Base-by-base conservation (phyloP, 768 basidiomycete species). In the Tylopilus rubrobrunneus region DNA sequence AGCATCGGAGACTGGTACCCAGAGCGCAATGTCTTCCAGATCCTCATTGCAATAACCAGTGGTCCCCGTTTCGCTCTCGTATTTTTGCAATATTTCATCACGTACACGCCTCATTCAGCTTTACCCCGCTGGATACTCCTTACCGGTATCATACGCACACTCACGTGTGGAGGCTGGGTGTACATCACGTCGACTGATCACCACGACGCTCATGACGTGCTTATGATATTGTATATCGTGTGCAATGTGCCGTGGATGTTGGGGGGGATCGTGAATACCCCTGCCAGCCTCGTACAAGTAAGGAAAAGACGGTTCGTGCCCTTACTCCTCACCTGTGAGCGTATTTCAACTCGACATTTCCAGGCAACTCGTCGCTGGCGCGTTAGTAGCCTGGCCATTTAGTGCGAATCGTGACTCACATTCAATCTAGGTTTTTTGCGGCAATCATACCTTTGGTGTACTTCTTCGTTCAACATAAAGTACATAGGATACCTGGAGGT, bases 1-100 rank as follows among this genome's bases (percentile, higher is more conserved):
- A 93, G 90, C 7, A 89, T 94, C 50, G 92, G 93, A 3, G 92
- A 96, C 73, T 92, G 89, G 86, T 90, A 86, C 57, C 91, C 90
- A 34, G 89, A 94, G 59, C 77, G 89, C 40, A 90, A 84, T 56
- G 67, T 91, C 39, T 95, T 93, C 62, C 93, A 96, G 58, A 81
- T 94, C 34, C 74, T 94, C 44, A 94, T 96, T 59, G 93, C 92
- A 17, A 66, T 94, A 28, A 90, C 89, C 31, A 84, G 91, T 46
- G 89, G 87, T n/a, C 90, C 89, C 0, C 84, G 92, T 4, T 84
- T 92, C 52, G 78, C 77, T 15, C 76, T 90, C 21, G 79, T 87
- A 5, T 72, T 76, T 25, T 69, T 87, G 41, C 82, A 84, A 57
- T 89, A 86, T 62, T 78, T 80, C 55, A 72, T 87, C 48, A 75